Evolutionary conservation across 1,284 basidiomycete genomes (phyloP).

Genomic region (Ustilago esculenta): DNA sequence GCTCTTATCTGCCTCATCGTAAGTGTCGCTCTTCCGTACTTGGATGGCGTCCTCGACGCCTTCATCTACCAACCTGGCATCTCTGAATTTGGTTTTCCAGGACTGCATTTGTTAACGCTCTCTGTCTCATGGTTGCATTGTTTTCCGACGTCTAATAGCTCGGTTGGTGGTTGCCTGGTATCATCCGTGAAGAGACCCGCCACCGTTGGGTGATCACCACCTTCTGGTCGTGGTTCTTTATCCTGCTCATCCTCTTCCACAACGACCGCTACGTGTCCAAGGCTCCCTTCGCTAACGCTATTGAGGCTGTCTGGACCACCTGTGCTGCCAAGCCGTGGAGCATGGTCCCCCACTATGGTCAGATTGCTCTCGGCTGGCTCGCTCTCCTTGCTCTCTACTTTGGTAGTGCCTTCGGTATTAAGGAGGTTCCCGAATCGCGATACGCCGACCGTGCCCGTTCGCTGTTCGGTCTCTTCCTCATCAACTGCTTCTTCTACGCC

Average conservation of each 20-base stretch:
- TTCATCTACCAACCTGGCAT: background rate
- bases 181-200: slow-evolving; percentile 46
- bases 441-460: slow-evolving; percentile 55
- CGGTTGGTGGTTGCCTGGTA: slow-evolving; percentile 54
- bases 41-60: background rate
- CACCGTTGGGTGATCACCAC: slow-evolving; percentile 54
- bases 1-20: slow-evolving; percentile 37
- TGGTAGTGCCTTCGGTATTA: slow-evolving; percentile 58
- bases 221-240: slow-evolving; percentile 60
- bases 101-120: background rate
- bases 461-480: slow-evolving; percentile 56
- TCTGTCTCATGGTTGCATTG: background rate
- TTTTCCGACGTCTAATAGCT: too few relatives aligned
- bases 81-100: background rate
- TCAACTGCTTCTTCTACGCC: slow-evolving; percentile 55
- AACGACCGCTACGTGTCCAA: slow-evolving; percentile 59
- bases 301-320: slow-evolving; percentile 44
- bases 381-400: slow-evolving; percentile 55
- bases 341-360: slow-evolving; percentile 49
- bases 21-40: background rate
- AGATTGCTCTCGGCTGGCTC: slow-evolving; percentile 52
- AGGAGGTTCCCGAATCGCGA: slow-evolving; percentile 44
- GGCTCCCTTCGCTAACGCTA: slow-evolving; percentile 48
- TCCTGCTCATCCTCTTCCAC: slow-evolving; percentile 63
- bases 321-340: slow-evolving; percentile 47